phyloP scores from a whole-genome alignment of 805 yeast genomes.

The Starmerella etchellsii region DNA sequence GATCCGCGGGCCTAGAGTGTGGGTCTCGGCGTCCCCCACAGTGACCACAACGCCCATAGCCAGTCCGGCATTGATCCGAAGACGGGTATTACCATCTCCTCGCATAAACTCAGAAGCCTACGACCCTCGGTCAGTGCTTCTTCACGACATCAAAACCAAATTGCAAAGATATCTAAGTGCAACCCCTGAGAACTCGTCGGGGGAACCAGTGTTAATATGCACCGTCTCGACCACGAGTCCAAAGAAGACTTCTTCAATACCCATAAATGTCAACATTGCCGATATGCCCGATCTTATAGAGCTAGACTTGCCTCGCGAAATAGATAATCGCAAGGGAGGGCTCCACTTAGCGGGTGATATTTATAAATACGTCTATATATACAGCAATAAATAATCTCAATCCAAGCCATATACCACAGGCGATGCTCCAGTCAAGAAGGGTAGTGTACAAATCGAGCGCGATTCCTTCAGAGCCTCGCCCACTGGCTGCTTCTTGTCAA shows the following conservation, averaged over 20 bases:
- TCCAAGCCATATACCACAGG: constrained; percentile 89
- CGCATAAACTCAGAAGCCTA: background rate
- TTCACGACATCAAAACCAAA: constrained; percentile 4
- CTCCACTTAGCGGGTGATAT: constrained; percentile 12
- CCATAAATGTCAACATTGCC: constrained; percentile 1
- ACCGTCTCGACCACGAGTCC: too few species aligned
- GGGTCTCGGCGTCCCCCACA: constrained; percentile 3
- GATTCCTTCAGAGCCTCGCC: constrained; percentile 46
- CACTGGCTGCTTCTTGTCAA: constrained; percentile 18
- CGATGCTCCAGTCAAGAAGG: constrained; percentile 79
- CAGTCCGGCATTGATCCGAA: background rate
- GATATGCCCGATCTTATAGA: background rate
- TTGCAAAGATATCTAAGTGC: background rate
- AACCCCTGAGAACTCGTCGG: background rate
- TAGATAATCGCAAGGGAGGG: constrained; percentile 6
- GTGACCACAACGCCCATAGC: constrained; percentile 1
- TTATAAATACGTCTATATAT: constrained; percentile 7
- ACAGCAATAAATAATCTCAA: background rate
- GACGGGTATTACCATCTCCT: background rate
- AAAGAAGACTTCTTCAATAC: too few species aligned
- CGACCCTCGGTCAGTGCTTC: constrained; percentile 1
- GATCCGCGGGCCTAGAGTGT: constrained; percentile 9
- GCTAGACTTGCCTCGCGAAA: constrained; percentile 6
- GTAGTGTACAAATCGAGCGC: constrained; percentile 54
- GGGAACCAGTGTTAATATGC: too few species aligned